Evolutionary conservation across 192 early-diverging fungal genomes (phyloP).

Genomic region (Thamnidium elegans): DNA sequence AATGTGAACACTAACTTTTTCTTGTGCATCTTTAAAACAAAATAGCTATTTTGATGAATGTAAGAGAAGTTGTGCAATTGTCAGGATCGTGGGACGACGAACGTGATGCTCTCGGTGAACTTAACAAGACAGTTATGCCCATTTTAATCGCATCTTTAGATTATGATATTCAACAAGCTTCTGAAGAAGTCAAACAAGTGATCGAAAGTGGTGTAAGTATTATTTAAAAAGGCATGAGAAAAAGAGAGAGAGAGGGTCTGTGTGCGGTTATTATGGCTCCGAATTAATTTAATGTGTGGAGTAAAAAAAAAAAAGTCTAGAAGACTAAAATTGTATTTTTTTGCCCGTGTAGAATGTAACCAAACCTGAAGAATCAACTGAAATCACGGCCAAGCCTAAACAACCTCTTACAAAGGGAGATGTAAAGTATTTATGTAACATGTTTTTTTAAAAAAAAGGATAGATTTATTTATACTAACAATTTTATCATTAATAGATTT

Average conservation of each 20-base stretch:
- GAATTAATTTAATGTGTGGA: too few species aligned
- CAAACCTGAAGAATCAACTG: slow-evolving; percentile 36
- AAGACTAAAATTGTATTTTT: not conserved
- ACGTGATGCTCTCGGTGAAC: slow-evolving; percentile 29
- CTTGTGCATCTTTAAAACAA: slow-evolving; percentile 10
- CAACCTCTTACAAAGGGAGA: slow-evolving; percentile 32
- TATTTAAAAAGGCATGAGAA: not conserved
- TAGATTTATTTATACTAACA: too few species aligned
- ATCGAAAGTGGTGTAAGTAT: slow-evolving; percentile 41
- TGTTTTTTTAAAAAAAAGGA: not conserved
- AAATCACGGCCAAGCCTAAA: slow-evolving; percentile 37
- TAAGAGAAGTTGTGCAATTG: slow-evolving; percentile 43
- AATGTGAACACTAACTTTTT: not conserved
- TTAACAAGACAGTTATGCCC: slow-evolving; percentile 47
- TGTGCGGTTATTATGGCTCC: not conserved
- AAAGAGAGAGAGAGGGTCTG: not conserved
- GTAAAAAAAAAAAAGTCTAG: too few species aligned
- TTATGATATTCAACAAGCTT: slow-evolving; percentile 47
- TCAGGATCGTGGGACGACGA: slow-evolving; percentile 34
- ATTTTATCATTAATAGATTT: slow-evolving; percentile 15
- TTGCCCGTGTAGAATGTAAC: slow-evolving; percentile 26
- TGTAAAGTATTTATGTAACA: slow-evolving; percentile 18
- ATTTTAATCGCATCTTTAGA: slow-evolving; percentile 43
- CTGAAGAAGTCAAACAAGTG: slow-evolving; percentile 39
- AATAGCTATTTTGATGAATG: slow-evolving; percentile 47